phyloP scores from a whole-genome alignment of 1,284 basidiomycete genomes.

The Peniophora sp. region DNA sequence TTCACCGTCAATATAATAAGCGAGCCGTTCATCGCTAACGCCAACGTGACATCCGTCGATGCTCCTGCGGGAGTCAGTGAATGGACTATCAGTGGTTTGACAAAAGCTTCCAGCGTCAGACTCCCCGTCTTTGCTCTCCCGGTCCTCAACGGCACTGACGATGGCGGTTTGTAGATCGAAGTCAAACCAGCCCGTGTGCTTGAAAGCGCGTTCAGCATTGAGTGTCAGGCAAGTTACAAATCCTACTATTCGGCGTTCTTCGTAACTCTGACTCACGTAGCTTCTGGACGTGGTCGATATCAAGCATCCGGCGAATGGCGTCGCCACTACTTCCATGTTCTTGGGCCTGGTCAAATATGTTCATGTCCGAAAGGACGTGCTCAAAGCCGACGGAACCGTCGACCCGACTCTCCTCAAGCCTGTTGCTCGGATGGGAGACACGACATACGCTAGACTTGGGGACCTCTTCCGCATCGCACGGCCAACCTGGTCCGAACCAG shows the following conservation, averaged over 20 bases:
- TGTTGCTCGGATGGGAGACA: slow-evolving; percentile 59
- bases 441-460: slow-evolving; percentile 44
- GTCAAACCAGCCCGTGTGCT: slow-evolving; percentile 62
- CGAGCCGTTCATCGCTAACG: slow-evolving; percentile 63
- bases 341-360: slow-evolving; percentile 58
- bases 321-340: slow-evolving; percentile 46
- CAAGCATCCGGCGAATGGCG: slow-evolving; percentile 29
- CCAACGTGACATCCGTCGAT: slow-evolving; percentile 61
- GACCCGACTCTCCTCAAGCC: slow-evolving; percentile 55
- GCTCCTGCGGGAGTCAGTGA: slow-evolving; percentile 57
- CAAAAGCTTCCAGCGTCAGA: slow-evolving; percentile 49
- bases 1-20: slow-evolving; percentile 72
- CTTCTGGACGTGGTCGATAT: slow-evolving; percentile 55
- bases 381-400: slow-evolving; percentile 38
- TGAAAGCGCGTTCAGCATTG: slow-evolving; percentile 68
- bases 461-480: slow-evolving; percentile 51
- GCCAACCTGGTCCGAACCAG: slow-evolving; percentile 39
- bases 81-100: slow-evolving; percentile 67
- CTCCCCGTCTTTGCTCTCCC: neutral
- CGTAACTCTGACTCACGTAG: slow-evolving; percentile 17
- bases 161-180: slow-evolving; percentile 13
- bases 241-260: neutral
- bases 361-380: slow-evolving; percentile 50
- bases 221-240: slow-evolving; percentile 49
- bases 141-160: neutral